Conservation (phyloP, 306 rosid species). For the Cicer bijugum region DNA sequence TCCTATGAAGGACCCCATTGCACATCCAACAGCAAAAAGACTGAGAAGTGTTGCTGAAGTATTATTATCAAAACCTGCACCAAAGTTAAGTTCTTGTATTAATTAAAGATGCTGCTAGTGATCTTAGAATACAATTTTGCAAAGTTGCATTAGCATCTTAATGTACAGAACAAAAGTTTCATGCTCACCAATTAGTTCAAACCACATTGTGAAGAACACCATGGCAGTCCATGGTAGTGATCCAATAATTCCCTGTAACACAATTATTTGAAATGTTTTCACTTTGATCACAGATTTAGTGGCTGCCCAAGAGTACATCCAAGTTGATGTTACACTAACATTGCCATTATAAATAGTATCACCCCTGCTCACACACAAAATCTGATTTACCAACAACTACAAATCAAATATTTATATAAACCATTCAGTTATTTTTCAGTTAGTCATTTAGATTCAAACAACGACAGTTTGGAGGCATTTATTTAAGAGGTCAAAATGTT, state of each 20-base stretch:
- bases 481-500: not conserved
- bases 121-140: not conserved
- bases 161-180: constrained; percentile 15
- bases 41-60: constrained; percentile 79
- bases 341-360: constrained; percentile 53
- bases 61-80: constrained; percentile 86
- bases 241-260: constrained; percentile 87
- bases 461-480: constrained; percentile 20
- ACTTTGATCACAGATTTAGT: constrained; percentile 80
- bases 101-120: not conserved
- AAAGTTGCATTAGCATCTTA: constrained; percentile 28
- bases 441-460: constrained; percentile 34
- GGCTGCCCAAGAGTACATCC: constrained; percentile 81
- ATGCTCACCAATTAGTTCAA: constrained; percentile 82
- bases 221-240: constrained; percentile 99
- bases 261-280: constrained; percentile 84
- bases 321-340: constrained; percentile 60
- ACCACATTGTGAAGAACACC: constrained; percentile 99
- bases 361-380: constrained; percentile 56
- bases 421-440: constrained; percentile 16
- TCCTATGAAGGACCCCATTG: constrained; percentile 79
- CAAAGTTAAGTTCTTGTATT: not conserved
- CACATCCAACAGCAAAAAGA: constrained; percentile 86
- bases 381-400: constrained; percentile 38
- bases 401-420: constrained; percentile 26